Evolutionary conservation across 176 grass and related monocot species (phyloP), one percentile per base, ranked within the genome.

Genomic region (Tillandsia fasciculata): DNA sequence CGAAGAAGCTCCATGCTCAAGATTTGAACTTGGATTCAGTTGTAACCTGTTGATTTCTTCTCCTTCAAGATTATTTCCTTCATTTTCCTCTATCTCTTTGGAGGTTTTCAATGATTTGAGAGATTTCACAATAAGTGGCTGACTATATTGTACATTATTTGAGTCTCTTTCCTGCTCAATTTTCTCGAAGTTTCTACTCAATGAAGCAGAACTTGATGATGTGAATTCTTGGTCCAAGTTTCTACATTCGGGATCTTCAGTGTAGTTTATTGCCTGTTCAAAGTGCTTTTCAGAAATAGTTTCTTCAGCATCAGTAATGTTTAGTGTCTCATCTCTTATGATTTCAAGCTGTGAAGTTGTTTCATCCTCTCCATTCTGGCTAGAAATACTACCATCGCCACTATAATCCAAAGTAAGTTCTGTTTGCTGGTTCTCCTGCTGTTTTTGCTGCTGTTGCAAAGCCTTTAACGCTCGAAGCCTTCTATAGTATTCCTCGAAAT

Each of bases 401-500:
- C 77, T 88, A 73, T 99, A 99, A 74, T 93, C 95, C 70, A 99
- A 74, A 59, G 70, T 86, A 50, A 99, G 90, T 64, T 90, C 90
- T 66, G 84, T 94, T 81, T 90, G 89, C 67, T 90, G 95, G 69
- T 73, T 94, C 77, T 71, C 49, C 53, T 33, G 77, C 57, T 71
- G 63, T 54, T 65, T 54, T 15, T 79, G 78, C 76, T 87, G 83
- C 72, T 93, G 90, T 69, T 88, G 82, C 63, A 81, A 63, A 27
- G 90, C 87, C 70, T 99, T 99, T 6, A 99, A 57, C 48, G 88
- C 95, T 77, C 95, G 79, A 61, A 99, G 86, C 57, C 66, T 93
- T 77, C 84, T 94, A 75, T 94, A 99, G 22, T 92, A 92, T 73
- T 99, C 95, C 69, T 99, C 95, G 79, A 99, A 99, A 70, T 94